Evolutionary conservation across 2,329 filamentous ascomycete genomes (phyloP).

Genomic region (Knufia fluminis): DNA sequence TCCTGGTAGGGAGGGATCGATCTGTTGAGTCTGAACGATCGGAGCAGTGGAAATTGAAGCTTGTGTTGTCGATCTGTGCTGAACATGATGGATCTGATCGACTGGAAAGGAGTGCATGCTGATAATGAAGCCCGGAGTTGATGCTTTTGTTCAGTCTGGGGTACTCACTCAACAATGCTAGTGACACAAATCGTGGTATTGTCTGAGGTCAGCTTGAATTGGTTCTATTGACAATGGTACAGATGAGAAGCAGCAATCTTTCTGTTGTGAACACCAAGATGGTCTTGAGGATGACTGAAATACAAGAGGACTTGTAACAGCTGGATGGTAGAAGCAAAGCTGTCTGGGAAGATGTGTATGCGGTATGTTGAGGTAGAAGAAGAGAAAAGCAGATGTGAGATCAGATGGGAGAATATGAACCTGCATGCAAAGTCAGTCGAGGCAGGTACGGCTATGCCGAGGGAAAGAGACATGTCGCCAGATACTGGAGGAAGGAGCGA

Average conservation of each 20-base stretch:
- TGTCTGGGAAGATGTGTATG: constrained; percentile 11
- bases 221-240: constrained; percentile 7
- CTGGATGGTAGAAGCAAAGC: constrained; percentile 12
- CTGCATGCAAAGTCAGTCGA: neutral
- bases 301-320: constrained; percentile 18
- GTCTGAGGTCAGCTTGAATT: neutral
- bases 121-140: neutral
- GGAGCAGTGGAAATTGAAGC: neutral
- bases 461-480: neutral
- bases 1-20: neutral
- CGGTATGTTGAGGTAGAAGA: constrained; percentile 10
- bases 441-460: constrained; percentile 1
- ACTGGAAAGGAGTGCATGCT: neutral
- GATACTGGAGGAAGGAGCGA: neutral
- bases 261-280: constrained; percentile 23
- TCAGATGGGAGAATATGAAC: constrained; percentile 6
- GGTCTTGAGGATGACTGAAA: constrained; percentile 22
- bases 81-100: neutral
- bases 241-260: constrained; percentile 11
- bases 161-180: neutral
- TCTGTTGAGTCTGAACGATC: neutral
- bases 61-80: neutral
- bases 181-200: neutral
- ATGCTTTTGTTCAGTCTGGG: neutral
- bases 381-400: constrained; percentile 4